Evolutionary conservation across 164 flowering plant genomes (phyloP).

Genomic region (Chloranthus sessilifolius): DNA sequence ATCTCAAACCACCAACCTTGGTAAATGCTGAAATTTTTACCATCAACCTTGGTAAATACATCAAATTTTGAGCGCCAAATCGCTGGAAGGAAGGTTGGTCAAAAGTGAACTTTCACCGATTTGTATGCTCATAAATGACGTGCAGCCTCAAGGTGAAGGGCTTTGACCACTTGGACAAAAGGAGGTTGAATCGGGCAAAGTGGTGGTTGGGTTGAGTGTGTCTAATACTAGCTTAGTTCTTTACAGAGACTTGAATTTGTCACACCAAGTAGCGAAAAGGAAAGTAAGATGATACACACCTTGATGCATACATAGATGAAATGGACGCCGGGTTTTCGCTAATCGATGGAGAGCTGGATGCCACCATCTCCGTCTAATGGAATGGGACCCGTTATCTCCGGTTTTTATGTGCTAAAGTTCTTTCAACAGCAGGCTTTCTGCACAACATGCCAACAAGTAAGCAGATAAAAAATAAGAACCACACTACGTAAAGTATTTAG

Average conservation of each 20-base stretch:
- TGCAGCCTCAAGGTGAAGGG: background rate
- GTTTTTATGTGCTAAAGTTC: constrained; percentile 23
- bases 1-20: no score
- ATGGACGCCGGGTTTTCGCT: constrained; percentile 72
- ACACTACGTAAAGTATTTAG: background rate
- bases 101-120: no score
- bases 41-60: no score
- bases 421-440: constrained; percentile 49
- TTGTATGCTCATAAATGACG: no score
- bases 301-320: constrained; percentile 72
- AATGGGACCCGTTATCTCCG: constrained; percentile 59
- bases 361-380: constrained; percentile 51
- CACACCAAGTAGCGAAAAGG: background rate
- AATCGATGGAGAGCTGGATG: constrained; percentile 28
- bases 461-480: background rate
- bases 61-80: no score
- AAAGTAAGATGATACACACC: constrained; percentile 28
- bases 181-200: background rate
- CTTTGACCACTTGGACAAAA: background rate
- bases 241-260: no score
- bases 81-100: no score
- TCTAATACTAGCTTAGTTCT: background rate
- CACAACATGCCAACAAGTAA: constrained; percentile 6
- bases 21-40: no score
- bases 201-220: no score